A percentile compares a stretch with the other conserved stretches of the same genome.
These are phyloP conservation scores for Mitragyna speciosa DNA, from an alignment of 257 asterid species.

Conservation along the genomic window DNA sequence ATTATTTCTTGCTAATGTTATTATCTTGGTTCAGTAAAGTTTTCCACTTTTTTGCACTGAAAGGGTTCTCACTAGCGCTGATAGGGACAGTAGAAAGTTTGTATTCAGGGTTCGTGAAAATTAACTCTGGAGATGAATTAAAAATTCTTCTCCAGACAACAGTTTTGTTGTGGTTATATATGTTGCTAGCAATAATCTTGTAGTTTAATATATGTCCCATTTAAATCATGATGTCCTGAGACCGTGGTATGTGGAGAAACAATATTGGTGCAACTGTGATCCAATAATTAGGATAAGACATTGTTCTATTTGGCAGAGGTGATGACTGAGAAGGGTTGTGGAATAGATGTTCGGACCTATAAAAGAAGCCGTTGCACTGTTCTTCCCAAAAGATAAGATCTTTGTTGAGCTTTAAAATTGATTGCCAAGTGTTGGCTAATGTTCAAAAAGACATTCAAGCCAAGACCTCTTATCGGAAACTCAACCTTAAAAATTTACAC, in stretches of 20 bases:
- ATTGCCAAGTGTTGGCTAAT: slow-evolving; percentile 48
- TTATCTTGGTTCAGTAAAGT: no score
- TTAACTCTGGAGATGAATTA: neutral
- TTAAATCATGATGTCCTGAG: neutral
- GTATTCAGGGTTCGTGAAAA: no score
- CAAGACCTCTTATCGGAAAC: no score
- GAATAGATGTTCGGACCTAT: neutral
- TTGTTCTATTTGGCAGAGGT: neutral
- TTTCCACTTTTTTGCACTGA: neutral
- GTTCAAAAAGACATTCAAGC: neutral
- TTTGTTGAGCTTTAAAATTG: slow-evolving; percentile 30
- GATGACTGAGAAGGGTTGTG: neutral
- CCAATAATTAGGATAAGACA: neutral
- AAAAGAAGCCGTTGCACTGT: slow-evolving; percentile 41
- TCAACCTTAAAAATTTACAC: no score
- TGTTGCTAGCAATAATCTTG: neutral
- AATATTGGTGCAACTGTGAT: neutral
- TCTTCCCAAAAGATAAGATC: slow-evolving; percentile 35
- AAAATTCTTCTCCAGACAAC: neutral
- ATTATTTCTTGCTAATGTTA: neutral
- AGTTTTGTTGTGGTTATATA: neutral
- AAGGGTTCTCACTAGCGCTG: neutral
- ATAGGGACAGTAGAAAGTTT: neutral
- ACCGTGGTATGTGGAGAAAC: neutral
- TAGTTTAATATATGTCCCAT: neutral